A percentile compares a stretch with the other conserved stretches of the same genome.
Evolutionary conservation across 441 rosid genomes (phyloP).

Genomic region (Hypseocharis bilobata): DNA sequence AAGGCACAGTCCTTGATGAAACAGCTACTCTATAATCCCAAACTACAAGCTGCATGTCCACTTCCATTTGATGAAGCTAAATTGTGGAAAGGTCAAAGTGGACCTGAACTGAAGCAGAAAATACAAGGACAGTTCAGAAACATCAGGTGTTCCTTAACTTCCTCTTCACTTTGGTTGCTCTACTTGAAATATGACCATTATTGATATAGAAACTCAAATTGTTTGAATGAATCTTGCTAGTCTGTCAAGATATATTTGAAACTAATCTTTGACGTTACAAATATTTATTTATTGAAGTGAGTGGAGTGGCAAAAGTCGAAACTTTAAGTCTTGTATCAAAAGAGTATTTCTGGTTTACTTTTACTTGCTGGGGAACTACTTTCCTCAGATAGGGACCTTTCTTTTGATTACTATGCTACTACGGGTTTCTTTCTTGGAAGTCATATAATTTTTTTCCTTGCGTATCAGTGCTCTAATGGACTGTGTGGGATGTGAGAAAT

Average conservation of each 20-base stretch:
- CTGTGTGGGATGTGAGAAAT: conserved; percentile 29
- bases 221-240: neutral
- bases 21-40: conserved; percentile 57
- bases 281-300: neutral
- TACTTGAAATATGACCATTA: too few species aligned
- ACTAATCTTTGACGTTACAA: neutral
- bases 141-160: conserved; percentile 46
- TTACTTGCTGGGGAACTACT: neutral
- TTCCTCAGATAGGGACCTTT: neutral
- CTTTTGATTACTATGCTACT: neutral
- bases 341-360: neutral
- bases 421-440: neutral
- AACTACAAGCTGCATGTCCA: conserved; percentile 78
- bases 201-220: neutral
- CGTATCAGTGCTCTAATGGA: conserved; percentile 22
- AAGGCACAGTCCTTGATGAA: conserved; percentile 64
- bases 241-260: neutral
- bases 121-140: conserved; percentile 74
- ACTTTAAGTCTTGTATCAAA: neutral
- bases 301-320: neutral
- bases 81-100: conserved; percentile 80
- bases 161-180: neutral
- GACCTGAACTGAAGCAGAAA: conserved; percentile 73
- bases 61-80: conserved; percentile 83
- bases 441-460: neutral